Evolutionary conservation across 768 basidiomycete species (phyloP), one percentile per base, ranked within the genome.

Genomic region (Kockovaella imperatae): DNA sequence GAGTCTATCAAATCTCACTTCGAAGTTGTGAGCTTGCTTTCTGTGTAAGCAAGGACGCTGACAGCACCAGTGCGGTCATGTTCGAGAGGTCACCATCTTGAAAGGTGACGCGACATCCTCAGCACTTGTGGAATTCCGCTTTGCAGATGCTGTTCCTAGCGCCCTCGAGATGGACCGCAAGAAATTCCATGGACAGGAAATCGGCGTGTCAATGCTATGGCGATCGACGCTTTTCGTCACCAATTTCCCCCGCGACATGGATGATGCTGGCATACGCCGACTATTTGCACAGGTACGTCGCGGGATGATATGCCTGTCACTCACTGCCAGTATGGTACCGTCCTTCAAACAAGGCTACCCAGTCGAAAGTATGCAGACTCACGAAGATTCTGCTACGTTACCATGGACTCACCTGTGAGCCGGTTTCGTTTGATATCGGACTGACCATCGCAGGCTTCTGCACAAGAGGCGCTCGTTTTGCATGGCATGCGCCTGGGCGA

Each of bases 321-420:
- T 59, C 6, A 14, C 14, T 11, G 31, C 41, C 50, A 95, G 89
- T 90, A 85, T 71, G 95, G 95, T 8, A 79, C 77, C 4, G 78
- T 99, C 45, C 86, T 97, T 52, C 91, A 97, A 55, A 85, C 89
- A 15, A 84, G 95, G 26, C 97, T 93, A 93, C 95, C 95, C 4
- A 91, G 88, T 72, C 91, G 91, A 66, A 95, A 95, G 66, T 90
- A 88, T 77, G 93, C 90, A 72, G 81, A 75, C 48, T 84, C 85
- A 2, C 76, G 95, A 29, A 78, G 95, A 35, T 97, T 99, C 70
- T 90, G 87, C 62, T 99, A 97, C 68, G 76, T 99, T 1, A 95
- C 97, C 53, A 96, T 80, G 65, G 83, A 83, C 1, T 81, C 81
- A 17, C 86, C 87, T 0, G 91, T 88, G 48, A 43, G 84, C 75